A percentile compares a stretch with the other conserved stretches of the same genome.
These are phyloP conservation scores for Fomitopsis pinicola DNA, from an alignment of 1,284 basidiomycete genomes.

Conservation along the genomic window DNA sequence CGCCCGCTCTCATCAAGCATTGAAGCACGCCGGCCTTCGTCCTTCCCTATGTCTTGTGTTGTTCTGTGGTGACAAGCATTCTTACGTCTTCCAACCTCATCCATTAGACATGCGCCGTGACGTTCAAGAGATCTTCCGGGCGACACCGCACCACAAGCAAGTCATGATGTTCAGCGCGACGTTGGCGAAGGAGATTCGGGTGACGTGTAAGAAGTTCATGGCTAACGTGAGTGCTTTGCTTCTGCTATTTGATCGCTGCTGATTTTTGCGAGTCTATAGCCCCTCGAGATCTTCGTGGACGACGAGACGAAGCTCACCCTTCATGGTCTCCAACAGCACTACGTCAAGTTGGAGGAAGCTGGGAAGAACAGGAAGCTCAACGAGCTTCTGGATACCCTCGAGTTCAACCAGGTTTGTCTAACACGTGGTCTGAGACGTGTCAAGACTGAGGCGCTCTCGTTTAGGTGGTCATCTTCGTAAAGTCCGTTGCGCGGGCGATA, in stretches of 20 bases:
- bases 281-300: constrained; percentile 99
- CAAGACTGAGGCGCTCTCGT: constrained; percentile 5
- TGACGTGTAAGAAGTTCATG: constrained; percentile 99
- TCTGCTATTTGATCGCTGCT: constrained; percentile 3
- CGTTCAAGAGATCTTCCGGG: constrained; percentile 99
- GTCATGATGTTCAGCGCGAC: constrained; percentile 99
- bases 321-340: constrained; percentile 98
- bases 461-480: constrained; percentile 99
- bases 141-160: constrained; percentile 99
- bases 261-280: constrained; percentile 45
- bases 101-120: constrained; percentile 99
- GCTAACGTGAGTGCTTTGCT: constrained; percentile 72
- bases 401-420: constrained; percentile 90
- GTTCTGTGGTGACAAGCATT: constrained; percentile 43
- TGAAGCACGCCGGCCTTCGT: constrained; percentile 12
- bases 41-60: constrained; percentile 14
- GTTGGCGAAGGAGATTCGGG: constrained; percentile 93
- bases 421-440: neutral
- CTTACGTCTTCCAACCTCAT: constrained; percentile 52
- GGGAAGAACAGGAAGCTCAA: constrained; percentile 98
- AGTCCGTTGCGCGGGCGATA: constrained; percentile 94
- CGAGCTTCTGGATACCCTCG: constrained; percentile 91
- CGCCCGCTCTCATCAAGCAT: constrained; percentile 10
- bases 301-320: constrained; percentile 99
- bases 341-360: constrained; percentile 92